These are phyloP conservation scores for Passalora sequoiae DNA, from an alignment of 2,329 filamentous ascomycete species.

Conservation along the genomic window DNA sequence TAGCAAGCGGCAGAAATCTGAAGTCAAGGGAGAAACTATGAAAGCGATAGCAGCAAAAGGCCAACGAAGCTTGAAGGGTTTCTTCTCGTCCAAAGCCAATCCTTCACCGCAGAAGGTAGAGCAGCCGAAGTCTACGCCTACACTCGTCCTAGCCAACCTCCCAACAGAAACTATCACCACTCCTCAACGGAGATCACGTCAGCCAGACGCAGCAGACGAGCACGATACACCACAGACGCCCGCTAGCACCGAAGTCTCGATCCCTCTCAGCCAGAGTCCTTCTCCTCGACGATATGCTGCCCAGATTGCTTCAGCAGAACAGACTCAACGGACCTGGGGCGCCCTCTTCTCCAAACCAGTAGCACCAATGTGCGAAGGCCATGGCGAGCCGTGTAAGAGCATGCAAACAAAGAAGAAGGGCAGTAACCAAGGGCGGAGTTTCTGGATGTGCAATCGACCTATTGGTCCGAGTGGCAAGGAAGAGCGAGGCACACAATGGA, in stretches of 20 bases:
- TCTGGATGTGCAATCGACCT: conserved; percentile 68
- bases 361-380: conserved; percentile 72
- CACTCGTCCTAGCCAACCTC: neutral
- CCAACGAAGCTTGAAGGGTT: conserved; percentile 66
- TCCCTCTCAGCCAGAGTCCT: conserved; percentile 10
- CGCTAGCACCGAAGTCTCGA: conserved; percentile 2
- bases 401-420: conserved; percentile 84
- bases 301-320: conserved; percentile 25
- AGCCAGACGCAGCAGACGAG: neutral
- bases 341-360: conserved; percentile 72
- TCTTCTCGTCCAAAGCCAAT: conserved; percentile 62
- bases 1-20: conserved; percentile 51
- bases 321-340: conserved; percentile 60
- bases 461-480: conserved; percentile 80
- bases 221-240: conserved; percentile 4
- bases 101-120: neutral
- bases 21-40: conserved; percentile 11
- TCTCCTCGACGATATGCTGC: conserved; percentile 20
- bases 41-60: conserved; percentile 39
- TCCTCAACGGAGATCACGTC: too few relatives aligned
- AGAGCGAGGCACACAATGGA: conserved; percentile 78
- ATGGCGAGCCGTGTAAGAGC: conserved; percentile 79
- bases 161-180: neutral
- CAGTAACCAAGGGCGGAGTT: conserved; percentile 65
- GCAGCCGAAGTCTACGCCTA: neutral